These are phyloP conservation scores for Termitomyces sp. DNA, from an alignment of 768 basidiomycete genomes.

Conservation along the genomic window DNA sequence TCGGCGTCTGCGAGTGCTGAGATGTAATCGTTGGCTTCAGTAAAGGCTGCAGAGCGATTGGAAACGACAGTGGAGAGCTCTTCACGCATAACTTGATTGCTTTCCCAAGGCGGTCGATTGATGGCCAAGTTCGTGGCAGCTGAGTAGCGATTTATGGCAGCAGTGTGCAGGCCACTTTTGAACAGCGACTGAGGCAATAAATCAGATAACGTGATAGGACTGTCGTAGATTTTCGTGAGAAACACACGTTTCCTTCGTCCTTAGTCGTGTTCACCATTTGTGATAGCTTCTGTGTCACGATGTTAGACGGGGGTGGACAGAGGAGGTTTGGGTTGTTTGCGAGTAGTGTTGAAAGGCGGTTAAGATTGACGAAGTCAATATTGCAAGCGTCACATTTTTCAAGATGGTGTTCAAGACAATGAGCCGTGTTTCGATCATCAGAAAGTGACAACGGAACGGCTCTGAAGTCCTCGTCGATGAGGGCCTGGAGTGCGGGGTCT, in stretches of 20 bases:
- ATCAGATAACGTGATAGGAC: conserved; percentile 19
- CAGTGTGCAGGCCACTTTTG: conserved; percentile 62
- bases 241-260: conserved; percentile 90
- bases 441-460: conserved; percentile 53
- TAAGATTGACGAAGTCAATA: conserved; percentile 69
- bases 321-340: conserved; percentile 62
- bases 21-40: conserved; percentile 69
- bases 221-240: conserved; percentile 3
- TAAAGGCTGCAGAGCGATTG: conserved; percentile 87
- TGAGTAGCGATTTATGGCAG: conserved; percentile 56
- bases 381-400: conserved; percentile 74
- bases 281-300: conserved; percentile 71
- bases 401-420: conserved; percentile 62
- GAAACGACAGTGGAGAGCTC: conserved; percentile 87
- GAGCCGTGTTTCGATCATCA: conserved; percentile 45
- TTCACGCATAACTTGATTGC: conserved; percentile 76
- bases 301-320: conserved; percentile 77
- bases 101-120: conserved; percentile 87
- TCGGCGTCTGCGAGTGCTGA: conserved; percentile 87
- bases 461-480: conserved; percentile 69
- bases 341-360: conserved; percentile 70
- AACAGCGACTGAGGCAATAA: conserved; percentile 55
- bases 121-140: conserved; percentile 74
- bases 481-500: conserved; percentile 69
- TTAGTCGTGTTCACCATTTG: conserved; percentile 74